A percentile compares a stretch with the other conserved stretches of the same genome.
Evolutionary conservation across 2,329 filamentous ascomycete species (phyloP).

Genomic region (Cladosporium sp.): DNA sequence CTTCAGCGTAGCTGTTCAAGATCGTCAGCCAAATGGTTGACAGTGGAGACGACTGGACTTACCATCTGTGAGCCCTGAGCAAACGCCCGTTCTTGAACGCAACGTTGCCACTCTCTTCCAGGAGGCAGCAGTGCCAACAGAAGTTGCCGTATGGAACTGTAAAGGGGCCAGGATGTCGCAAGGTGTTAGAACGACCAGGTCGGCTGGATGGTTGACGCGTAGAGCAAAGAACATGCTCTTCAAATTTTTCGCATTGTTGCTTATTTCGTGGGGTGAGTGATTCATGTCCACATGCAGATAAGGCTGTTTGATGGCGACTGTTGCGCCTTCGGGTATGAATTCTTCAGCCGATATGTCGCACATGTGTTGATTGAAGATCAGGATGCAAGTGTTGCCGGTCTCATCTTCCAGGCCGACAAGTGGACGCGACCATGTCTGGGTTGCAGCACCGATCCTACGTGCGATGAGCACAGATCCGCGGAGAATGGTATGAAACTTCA

Average conservation of each 20-base stretch:
- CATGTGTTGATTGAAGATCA: background rate
- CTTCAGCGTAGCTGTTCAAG: background rate
- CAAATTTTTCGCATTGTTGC: background rate
- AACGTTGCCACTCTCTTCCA: conserved; percentile 28
- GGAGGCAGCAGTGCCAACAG: background rate
- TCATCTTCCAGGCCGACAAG: background rate
- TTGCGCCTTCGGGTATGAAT: conserved; percentile 18
- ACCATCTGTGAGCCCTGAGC: background rate
- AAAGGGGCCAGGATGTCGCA: conserved; percentile 5
- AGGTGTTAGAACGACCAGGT: conserved; percentile 25
- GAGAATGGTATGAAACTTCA: background rate
- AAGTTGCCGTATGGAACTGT: background rate
- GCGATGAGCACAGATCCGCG: background rate
- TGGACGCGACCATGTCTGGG: background rate
- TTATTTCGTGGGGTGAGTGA: background rate
- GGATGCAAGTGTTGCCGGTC: background rate
- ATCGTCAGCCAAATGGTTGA: background rate
- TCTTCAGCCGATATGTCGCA: conserved; percentile 2
- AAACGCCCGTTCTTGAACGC: background rate
- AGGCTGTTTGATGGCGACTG: conserved; percentile 33
- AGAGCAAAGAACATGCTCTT: conserved; percentile 21
- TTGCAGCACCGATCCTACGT: background rate
- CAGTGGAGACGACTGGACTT: background rate
- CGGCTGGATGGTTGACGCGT: conserved; percentile 32
- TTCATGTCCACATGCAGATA: conserved; percentile 24